Percentiles rank a stretch among this genome's conserved stretches.
Evolutionary conservation across 1,284 basidiomycete genomes (phyloP).

Genomic region (Marasmius oreades): DNA sequence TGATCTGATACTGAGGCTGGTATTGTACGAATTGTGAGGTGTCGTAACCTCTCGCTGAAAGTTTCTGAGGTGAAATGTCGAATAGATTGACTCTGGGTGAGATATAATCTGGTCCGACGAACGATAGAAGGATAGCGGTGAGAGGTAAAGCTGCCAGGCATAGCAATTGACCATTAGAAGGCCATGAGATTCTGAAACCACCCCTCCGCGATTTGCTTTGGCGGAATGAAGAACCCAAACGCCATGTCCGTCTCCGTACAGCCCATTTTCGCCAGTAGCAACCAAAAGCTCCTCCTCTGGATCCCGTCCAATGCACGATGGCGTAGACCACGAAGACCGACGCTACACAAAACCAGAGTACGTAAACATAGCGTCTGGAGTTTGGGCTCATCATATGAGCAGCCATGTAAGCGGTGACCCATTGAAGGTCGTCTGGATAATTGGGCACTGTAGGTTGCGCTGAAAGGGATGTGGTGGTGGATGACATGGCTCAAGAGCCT

Average conservation of each 20-base stretch:
- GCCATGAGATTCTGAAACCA: conserved; percentile 43
- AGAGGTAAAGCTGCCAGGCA: conserved; percentile 40
- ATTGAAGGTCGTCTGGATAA: conserved; percentile 43
- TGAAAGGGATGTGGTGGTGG: conserved; percentile 21
- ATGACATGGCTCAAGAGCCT: conserved; percentile 5
- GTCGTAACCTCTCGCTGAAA: conserved; percentile 18
- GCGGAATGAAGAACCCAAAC: conserved; percentile 21
- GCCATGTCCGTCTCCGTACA: conserved; percentile 46
- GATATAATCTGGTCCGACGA: conserved; percentile 77
- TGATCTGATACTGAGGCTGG: conserved; percentile 58
- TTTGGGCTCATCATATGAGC: conserved; percentile 48
- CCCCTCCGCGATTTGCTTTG: conserved; percentile 4
- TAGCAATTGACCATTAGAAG: conserved; percentile 61
- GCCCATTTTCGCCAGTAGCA: conserved; percentile 55
- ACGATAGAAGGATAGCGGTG: conserved; percentile 41
- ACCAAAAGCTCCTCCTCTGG: conserved; percentile 39
- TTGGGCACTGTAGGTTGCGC: conserved; percentile 44
- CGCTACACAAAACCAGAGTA: conserved; percentile 49
- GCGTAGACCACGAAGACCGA: conserved; percentile 37
- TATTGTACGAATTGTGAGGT: conserved; percentile 26
- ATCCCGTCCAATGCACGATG: conserved; percentile 37
- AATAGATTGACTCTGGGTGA: conserved; percentile 48
- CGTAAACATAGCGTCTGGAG: conserved; percentile 52
- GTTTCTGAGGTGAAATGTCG: conserved; percentile 9
- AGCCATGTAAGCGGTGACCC: conserved; percentile 53